Base-by-base conservation (phyloP, 2,329 filamentous ascomycete species). In the Neofusicoccum sp. region DNA sequence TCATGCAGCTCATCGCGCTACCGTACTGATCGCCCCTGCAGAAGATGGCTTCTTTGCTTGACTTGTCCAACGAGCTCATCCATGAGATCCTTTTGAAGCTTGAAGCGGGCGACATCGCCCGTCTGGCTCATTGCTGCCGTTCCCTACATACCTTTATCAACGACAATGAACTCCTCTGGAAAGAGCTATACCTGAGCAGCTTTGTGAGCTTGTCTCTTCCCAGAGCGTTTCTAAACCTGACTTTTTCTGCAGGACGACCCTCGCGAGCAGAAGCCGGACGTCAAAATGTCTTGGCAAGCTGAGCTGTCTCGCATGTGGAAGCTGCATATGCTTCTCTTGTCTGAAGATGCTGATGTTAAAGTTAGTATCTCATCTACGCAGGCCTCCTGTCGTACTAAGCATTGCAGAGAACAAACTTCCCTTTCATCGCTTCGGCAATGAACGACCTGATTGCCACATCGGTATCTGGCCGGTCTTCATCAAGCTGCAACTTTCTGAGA, bases 311-410 rank as follows among this genome's bases (percentile, higher is more conserved):
- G 72, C 9, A 51, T 73, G 2, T 69, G 76, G 53, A 71, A 69
- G 45, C 62, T 78, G 11, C 66, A 79, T 59, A 81, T 80, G 68
- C 74, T 82, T n/a, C 69, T 84, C 1, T 67, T 73, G 9, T 78
- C 76, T 9, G 68, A 73, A 4, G 67, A 77, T 63, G 65, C 69
- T 28, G 70, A 76, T 16, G 60, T 75, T 2, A 83, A 82, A 65
- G 73, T 74, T 64, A 16, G 41, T 7, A 24, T 2, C 31, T 40
- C 63, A 6, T n/a, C n/a, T 44, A 9, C 2, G 4, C n/a, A 20
- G 4, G 6, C 9, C 33, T 4, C 65, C 65, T 63, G 3, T 38
- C 62, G 5, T 61, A 62, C 44, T 68, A 68, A 51, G 61, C 36
- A 1, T 60, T 51, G 2, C 65, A 69, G 69, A 67, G 61, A 63